phyloP scores from a whole-genome alignment of 352 stramenopile species.

The Pythium pectinolyticum region DNA sequence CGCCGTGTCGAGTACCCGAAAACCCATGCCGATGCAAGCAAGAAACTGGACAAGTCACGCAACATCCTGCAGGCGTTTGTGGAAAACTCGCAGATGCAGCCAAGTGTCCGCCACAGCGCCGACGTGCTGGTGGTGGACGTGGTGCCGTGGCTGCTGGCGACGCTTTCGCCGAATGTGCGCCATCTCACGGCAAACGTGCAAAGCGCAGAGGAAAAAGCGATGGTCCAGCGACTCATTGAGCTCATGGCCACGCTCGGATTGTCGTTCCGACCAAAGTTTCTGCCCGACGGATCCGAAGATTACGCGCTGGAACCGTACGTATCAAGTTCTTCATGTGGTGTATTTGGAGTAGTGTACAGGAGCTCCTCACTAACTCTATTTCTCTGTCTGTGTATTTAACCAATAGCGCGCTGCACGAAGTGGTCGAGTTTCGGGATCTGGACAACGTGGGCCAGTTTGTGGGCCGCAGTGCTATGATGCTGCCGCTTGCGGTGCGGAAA shows the following conservation, averaged over 20 bases:
- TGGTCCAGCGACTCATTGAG: conserved; percentile 66
- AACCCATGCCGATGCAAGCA: conserved; percentile 54
- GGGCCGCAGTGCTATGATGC: conserved; percentile 34
- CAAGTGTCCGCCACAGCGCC: conserved; percentile 55
- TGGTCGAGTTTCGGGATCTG: conserved; percentile 60
- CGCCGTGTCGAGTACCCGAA: conserved; percentile 75
- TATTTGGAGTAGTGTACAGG: not conserved
- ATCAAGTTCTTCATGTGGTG: not conserved
- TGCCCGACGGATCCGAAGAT: conserved; percentile 68
- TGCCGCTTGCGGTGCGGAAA: conserved; percentile 66
- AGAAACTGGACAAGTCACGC: conserved; percentile 52
- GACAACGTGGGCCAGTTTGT: conserved; percentile 18
- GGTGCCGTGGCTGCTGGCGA: conserved; percentile 69
- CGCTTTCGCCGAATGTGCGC: conserved; percentile 63
- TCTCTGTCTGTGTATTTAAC: not conserved
- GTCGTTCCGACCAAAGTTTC: conserved; percentile 70
- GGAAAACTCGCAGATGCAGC: conserved; percentile 61
- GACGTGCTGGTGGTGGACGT: conserved; percentile 73
- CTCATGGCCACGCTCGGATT: conserved; percentile 79
- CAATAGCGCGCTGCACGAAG: conserved; percentile 61
- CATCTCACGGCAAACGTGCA: conserved; percentile 60
- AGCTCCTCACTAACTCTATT: not conserved
- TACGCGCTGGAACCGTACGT: conserved; percentile 78
- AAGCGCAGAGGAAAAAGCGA: conserved; percentile 62
- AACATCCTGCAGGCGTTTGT: conserved; percentile 71